A percentile compares a stretch with the other conserved stretches of the same genome.
Conservation (phyloP, 768 basidiomycete genomes). For the Calocera viscosa region DNA sequence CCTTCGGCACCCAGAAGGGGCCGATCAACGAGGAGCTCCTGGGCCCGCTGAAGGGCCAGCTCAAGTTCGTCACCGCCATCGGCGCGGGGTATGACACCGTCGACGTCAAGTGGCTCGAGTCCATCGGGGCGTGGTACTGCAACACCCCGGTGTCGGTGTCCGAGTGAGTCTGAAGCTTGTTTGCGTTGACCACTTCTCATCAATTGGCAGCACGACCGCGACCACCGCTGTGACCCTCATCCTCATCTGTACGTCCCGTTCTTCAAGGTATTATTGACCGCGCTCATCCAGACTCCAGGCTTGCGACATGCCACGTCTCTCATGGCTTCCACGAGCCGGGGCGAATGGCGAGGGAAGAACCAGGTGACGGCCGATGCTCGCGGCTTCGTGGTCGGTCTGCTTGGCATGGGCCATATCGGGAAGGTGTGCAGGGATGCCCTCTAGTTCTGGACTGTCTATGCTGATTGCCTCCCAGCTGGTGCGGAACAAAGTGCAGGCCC, state of each 20-base stretch:
- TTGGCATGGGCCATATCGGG: conserved; percentile 31
- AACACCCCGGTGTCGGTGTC: conserved; percentile 22
- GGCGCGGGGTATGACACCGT: conserved; percentile 28
- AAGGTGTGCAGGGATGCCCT: conserved; percentile 13
- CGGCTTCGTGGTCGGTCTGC: conserved; percentile 23
- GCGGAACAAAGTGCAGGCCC: conserved; percentile 19
- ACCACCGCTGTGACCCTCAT: conserved; percentile 18
- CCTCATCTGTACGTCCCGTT: conserved; percentile 18
- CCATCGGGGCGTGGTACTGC: conserved; percentile 18
- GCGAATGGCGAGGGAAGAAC: conserved; percentile 14
- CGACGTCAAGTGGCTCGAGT: conserved; percentile 25
- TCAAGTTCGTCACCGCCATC: conserved; percentile 18
- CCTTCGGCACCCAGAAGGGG: not conserved
- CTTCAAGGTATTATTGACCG: conserved; percentile 13
- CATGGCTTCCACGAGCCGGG: not conserved
- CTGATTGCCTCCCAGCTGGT: conserved; percentile 14
- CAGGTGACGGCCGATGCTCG: conserved; percentile 16
- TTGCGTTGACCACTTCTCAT: not conserved
- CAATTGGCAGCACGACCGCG: conserved; percentile 1
- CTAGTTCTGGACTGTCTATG: not conserved
- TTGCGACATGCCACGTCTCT: conserved; percentile 12
- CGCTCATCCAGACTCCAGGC: conserved; percentile 3
- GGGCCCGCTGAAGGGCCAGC: conserved; percentile 2
- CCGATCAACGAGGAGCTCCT: conserved; percentile 17
- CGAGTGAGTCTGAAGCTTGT: conserved; percentile 7